Conservation (phyloP, 2,329 filamentous ascomycete genomes). For the Phaeosphaeria sp. region DNA sequence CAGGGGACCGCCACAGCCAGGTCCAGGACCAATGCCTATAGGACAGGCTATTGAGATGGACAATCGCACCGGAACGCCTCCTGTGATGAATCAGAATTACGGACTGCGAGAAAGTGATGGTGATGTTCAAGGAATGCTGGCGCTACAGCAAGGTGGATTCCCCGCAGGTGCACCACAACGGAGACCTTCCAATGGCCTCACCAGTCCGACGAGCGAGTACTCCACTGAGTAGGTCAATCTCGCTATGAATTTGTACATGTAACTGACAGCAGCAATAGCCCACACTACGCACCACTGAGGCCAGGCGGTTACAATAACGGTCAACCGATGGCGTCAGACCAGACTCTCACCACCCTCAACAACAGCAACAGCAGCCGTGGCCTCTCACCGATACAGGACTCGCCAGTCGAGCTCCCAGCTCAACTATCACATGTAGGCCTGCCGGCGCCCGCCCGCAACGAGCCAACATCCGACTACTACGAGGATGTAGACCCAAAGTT, state of each 20-base stretch:
- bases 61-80: conserved; percentile 54
- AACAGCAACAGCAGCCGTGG: conserved; percentile 41
- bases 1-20: conserved; percentile 66
- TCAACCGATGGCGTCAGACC: conserved; percentile 32
- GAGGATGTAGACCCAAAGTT: conserved; percentile 94
- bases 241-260: conserved; percentile 13
- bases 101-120: conserved; percentile 67
- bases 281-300: conserved; percentile 56
- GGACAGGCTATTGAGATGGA: conserved; percentile 84
- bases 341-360: conserved; percentile 28
- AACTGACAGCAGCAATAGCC: conserved; percentile 21
- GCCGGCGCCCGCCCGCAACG: conserved; percentile 7
- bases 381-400: conserved; percentile 49
- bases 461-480: conserved; percentile 69
- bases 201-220: conserved; percentile 72
- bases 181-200: conserved; percentile 28
- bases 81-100: conserved; percentile 37
- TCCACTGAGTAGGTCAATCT: conserved; percentile 70
- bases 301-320: conserved; percentile 46
- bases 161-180: conserved; percentile 35
- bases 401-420: conserved; percentile 42
- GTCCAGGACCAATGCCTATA: conserved; percentile 49
- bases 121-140: conserved; percentile 77
- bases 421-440: conserved; percentile 34
- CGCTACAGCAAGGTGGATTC: conserved; percentile 64